Evolutionary conservation across 192 early-diverging fungal species (phyloP).

Genomic region (Coemansia sp.): DNA sequence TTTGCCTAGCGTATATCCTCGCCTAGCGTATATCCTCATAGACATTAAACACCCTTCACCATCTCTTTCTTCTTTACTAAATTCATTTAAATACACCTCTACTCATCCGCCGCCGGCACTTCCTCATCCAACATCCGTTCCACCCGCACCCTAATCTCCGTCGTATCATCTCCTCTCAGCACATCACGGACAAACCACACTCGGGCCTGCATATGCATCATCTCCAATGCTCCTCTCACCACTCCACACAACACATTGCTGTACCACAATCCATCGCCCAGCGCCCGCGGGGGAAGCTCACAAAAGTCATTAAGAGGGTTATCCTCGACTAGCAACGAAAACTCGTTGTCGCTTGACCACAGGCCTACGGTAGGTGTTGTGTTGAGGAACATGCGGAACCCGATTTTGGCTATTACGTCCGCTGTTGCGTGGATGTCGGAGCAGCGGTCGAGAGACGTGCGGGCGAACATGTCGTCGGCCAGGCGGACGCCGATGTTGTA

Average conservation of each 20-base stretch:
- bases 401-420: conserved; percentile 94
- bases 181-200: conserved; percentile 79
- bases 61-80: no score
- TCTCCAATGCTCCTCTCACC: conserved; percentile 91
- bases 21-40: no score
- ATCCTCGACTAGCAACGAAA: conserved; percentile 92
- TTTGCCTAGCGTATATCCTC: no score
- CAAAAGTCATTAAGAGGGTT: conserved; percentile 98
- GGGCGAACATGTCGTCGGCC: conserved; percentile 97
- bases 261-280: conserved; percentile 86
- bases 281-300: conserved; percentile 83
- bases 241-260: conserved; percentile 96
- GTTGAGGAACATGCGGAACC: conserved; percentile 95
- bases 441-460: conserved; percentile 62
- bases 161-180: conserved; percentile 80
- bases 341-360: conserved; percentile 82
- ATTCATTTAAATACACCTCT: conserved; percentile 6
- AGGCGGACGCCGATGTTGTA: conserved; percentile 96
- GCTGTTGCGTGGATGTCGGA: conserved; percentile 87
- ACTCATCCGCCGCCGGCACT: conserved; percentile 89
- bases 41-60: no score
- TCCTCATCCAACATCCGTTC: conserved; percentile 92
- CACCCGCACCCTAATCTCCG: conserved; percentile 91
- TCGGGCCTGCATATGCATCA: conserved; percentile 96
- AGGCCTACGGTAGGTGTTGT: conserved; percentile 81